Evolutionary conservation across 176 grass and related monocot species (phyloP), one percentile per base, ranked within the genome.

Genomic region (Tuctoria greenei): DNA sequence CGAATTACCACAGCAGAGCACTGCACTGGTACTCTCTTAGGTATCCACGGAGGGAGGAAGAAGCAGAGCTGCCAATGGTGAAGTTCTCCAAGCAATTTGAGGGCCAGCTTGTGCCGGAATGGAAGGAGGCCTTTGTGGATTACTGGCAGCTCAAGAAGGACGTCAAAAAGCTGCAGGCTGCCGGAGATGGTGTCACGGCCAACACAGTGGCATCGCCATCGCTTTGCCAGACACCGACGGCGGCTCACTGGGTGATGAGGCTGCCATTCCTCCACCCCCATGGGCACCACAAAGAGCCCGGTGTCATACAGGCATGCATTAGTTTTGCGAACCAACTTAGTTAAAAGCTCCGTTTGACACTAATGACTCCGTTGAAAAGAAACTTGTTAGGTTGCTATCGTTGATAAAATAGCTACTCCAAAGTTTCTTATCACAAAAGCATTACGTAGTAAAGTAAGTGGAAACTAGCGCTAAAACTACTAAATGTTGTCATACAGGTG

Each of bases 81-180:
- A 99, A 99, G 78, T 99, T 99, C 86, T 95, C 96, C 68, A 99
- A 92, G 82, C 92, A 95, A 67, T 92, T 95, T 12, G 96, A 99
- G 69, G 89, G 74, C 20, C 96, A 99, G 83, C 87, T 99, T 11
- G 87, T 99, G 74, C 96, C 96, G 0, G 96, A 99, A 69, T 99
- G 96, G 96, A 99, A 95, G 87, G 92, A 99, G 24, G 96, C 92
- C 23, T 99, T 95, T 17, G 85, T 95, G 39, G 96, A 99, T 83
- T 99, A 99, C 71, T 92, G 92, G 87, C 89, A 88, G 59, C 84
- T 99, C 28, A 99, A 99, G 83, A 99, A 88, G 80, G 92, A 92
- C 70, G 68, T 95, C 59, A 99, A 92, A 85, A 92, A 72, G 82
- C 87, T 92, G 84, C 92, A 90, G 69, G 43, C 36, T 11, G 60